A percentile compares a stretch with the other conserved stretches of the same genome.
Conservation (phyloP, 441 rosid species). For the Jatropha multifida region DNA sequence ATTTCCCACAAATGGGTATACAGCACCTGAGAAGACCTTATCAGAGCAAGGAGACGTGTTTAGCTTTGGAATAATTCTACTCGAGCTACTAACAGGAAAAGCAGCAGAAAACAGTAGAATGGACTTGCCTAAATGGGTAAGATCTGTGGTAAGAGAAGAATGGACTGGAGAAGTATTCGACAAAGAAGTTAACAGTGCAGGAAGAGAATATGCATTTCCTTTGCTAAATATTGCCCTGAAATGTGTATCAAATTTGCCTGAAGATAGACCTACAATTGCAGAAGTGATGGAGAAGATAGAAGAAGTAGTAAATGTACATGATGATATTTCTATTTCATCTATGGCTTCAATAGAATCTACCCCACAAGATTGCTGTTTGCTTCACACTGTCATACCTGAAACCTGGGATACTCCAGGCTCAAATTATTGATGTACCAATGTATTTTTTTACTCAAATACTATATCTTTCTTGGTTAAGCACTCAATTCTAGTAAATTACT, state of each 20-base stretch:
- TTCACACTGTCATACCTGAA: slow-evolving; percentile 50
- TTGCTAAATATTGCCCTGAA: slow-evolving; percentile 50
- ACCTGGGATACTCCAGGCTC: slow-evolving; percentile 59
- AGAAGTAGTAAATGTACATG: slow-evolving; percentile 33
- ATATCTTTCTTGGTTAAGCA: not conserved
- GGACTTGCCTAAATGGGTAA: slow-evolving; percentile 65
- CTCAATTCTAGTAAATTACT: not conserved
- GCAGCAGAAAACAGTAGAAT: slow-evolving; percentile 44
- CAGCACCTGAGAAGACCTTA: slow-evolving; percentile 43
- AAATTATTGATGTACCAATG: slow-evolving; percentile 28
- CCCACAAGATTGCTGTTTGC: slow-evolving; percentile 39
- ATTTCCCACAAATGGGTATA: slow-evolving; percentile 34
- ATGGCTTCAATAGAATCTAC: slow-evolving; percentile 32
- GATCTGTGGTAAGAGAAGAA: slow-evolving; percentile 60
- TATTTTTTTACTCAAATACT: not conserved
- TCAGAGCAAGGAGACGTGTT: slow-evolving; percentile 52
- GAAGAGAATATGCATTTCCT: slow-evolving; percentile 51
- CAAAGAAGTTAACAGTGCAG: slow-evolving; percentile 42
- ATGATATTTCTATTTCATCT: slow-evolving; percentile 36
- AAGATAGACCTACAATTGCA: slow-evolving; percentile 37
- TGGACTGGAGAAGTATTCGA: slow-evolving; percentile 77
- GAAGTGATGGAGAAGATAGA: slow-evolving; percentile 51
- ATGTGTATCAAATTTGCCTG: slow-evolving; percentile 43
- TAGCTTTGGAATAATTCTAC: slow-evolving; percentile 53
- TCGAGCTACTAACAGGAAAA: slow-evolving; percentile 56